phyloP scores from a whole-genome alignment of 352 stramenopile species.

The Phytophthora macrochlamydospora region DNA sequence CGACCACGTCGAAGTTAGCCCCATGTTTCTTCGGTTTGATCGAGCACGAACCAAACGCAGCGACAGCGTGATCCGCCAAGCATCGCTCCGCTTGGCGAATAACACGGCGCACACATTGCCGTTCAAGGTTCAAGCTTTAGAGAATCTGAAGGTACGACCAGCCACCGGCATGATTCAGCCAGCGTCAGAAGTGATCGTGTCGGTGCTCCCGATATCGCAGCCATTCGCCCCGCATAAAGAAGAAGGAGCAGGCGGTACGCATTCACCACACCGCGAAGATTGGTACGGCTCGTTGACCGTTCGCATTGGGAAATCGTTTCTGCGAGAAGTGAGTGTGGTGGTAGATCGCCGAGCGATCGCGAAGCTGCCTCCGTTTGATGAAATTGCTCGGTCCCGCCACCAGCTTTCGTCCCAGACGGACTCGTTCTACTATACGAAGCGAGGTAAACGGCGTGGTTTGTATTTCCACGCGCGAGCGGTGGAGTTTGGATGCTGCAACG shows the following conservation, averaged over 20 bases:
- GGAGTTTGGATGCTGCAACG: constrained; percentile 74
- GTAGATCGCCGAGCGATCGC: constrained; percentile 45
- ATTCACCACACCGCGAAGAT: constrained; percentile 31
- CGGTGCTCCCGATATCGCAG: constrained; percentile 57
- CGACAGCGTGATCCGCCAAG: constrained; percentile 22
- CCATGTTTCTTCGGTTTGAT: constrained; percentile 68
- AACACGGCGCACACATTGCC: constrained; percentile 49
- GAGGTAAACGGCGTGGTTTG: constrained; percentile 65
- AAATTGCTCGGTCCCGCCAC: constrained; percentile 65
- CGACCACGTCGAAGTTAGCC: constrained; percentile 56
- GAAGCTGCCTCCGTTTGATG: constrained; percentile 58
- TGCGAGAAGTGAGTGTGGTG: constrained; percentile 76
- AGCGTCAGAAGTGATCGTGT: constrained; percentile 49
- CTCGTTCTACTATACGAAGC: constrained; percentile 89
- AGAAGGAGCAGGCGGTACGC: constrained; percentile 12
- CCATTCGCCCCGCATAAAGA: constrained; percentile 38
- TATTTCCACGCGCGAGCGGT: constrained; percentile 88
- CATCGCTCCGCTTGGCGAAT: constrained; percentile 62
- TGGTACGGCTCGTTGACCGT: constrained; percentile 75
- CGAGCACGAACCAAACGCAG: constrained; percentile 30
- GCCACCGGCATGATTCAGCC: constrained; percentile 47
- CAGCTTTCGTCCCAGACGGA: constrained; percentile 75
- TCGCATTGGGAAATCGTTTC: constrained; percentile 48
- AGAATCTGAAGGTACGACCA: constrained; percentile 62
- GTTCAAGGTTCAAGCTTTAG: constrained; percentile 60